A percentile compares a stretch with the other conserved stretches of the same genome.
phyloP scores from a whole-genome alignment of 257 asterid species.

The Rhazya stricta region DNA sequence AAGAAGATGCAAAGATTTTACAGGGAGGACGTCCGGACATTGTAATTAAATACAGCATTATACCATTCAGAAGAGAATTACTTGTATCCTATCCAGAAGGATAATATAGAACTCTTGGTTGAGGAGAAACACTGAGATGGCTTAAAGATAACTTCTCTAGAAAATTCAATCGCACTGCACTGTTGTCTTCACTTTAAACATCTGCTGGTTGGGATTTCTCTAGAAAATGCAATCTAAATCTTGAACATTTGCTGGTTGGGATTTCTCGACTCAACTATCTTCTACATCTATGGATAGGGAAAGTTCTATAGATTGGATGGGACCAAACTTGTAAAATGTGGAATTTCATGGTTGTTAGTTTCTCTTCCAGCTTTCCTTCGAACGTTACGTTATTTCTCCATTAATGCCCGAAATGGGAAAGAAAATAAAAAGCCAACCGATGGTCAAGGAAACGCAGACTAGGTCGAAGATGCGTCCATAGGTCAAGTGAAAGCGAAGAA shows the following conservation, averaged over 20 bases:
- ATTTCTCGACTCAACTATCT: neutral
- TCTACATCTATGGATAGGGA: neutral
- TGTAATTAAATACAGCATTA: neutral
- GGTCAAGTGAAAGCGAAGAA: slow-evolving; percentile 18
- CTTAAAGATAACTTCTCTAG: neutral
- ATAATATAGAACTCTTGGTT: neutral
- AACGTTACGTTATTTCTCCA: neutral
- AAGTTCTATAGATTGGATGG: neutral
- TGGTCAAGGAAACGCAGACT: slow-evolving; percentile 1
- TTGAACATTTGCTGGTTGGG: neutral
- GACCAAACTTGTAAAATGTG: neutral
- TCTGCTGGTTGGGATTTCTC: neutral
- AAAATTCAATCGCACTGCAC: neutral
- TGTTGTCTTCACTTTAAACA: neutral
- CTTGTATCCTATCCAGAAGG: neutral
- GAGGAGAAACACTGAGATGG: neutral
- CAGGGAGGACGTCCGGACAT: neutral
- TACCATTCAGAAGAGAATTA: neutral
- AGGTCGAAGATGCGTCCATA: slow-evolving; percentile 18
- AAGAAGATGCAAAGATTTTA: neutral
- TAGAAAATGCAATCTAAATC: too few relatives aligned
- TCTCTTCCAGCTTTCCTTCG: neutral
- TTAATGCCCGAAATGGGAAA: neutral
- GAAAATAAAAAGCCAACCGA: neutral
- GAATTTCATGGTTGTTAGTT: neutral